Base-by-base conservation (phyloP, 345 rosid species). In the Salix koriyanagi region DNA sequence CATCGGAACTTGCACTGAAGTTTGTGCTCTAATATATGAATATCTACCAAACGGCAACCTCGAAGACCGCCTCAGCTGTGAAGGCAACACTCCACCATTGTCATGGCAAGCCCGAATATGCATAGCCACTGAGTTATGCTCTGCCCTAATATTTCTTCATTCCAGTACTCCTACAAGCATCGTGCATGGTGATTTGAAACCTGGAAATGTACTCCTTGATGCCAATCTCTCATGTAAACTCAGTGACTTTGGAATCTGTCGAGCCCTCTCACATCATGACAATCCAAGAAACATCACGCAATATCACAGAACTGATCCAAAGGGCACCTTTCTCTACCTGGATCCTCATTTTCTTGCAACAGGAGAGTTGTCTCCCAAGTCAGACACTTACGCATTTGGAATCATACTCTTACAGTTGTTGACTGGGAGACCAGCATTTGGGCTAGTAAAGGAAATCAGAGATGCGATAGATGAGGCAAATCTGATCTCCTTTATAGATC, bases 121-220 rank as follows among this genome's bases (percentile, higher is more conserved):
- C 65, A 87, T 94, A 74, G 97, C 92, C 54, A 74, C 92, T 11
- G 99, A 94, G 79, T 73, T 94, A 75, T 91, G 98, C 62, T 90
- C 95, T 25, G 92, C 87, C 52, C 92, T 94, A 39, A 75, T 91
- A 79, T 94, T 94, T 83, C 97, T 94, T 61, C 98, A 94, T 67
- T 94, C 95, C 65, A 79, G 87, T 80, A 86, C 87, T 83, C 89
- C 95, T 81, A 90, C 88, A 81, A 84, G 89, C 85, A 86, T 94
- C 32, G 93, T 92, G 70, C 98, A 94, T 75, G 97, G 97, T 50
- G 97, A 94, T 79, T 58, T 94, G 58, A 94, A 94, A 81, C 97
- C 99, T 19, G 87, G 89, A 65, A 92, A 92, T 78, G 73, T 94
- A 80, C 97, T 94, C 67, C 92, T 92, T 28, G 97, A 92, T 80